A percentile compares a stretch with the other conserved stretches of the same genome.
Conservation (phyloP, 805 yeast species). For the Candida tibetensis region DNA sequence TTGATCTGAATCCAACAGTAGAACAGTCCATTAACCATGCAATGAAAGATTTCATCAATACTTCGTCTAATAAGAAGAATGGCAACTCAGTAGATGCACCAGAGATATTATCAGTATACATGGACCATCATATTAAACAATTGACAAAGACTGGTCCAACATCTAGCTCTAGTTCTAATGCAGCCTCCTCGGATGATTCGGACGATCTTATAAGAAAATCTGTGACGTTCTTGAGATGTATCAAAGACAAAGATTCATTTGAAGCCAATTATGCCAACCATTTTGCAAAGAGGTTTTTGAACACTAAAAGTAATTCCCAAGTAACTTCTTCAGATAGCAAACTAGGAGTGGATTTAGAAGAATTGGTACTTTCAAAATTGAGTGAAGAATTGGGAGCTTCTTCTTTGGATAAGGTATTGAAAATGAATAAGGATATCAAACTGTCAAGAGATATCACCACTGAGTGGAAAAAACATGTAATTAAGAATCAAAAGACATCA, state of each 20-base stretch:
- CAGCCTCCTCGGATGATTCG: slow-evolving; percentile 14
- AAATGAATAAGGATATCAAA: slow-evolving; percentile 81
- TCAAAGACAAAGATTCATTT: slow-evolving; percentile 81
- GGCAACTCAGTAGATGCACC: slow-evolving; percentile 29
- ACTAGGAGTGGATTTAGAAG: slow-evolving; percentile 61
- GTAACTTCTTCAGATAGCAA: slow-evolving; percentile 28
- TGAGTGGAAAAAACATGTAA: slow-evolving; percentile 33
- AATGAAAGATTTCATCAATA: slow-evolving; percentile 59
- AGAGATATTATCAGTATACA: slow-evolving; percentile 38
- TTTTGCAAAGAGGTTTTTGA: slow-evolving; percentile 70
- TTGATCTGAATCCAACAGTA: slow-evolving; percentile 47
- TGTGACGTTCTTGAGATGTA: slow-evolving; percentile 59
- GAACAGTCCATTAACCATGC: slow-evolving; percentile 58
- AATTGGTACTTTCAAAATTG: slow-evolving; percentile 60
- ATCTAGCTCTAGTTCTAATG: slow-evolving; percentile 9
- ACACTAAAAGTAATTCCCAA: slow-evolving; percentile 27
- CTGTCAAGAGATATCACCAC: slow-evolving; percentile 37
- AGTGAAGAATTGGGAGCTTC: slow-evolving; percentile 77
- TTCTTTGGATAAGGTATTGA: slow-evolving; percentile 75
- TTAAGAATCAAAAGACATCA: slow-evolving; percentile 8
- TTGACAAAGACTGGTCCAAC: slow-evolving; percentile 20
- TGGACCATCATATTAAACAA: slow-evolving; percentile 41
- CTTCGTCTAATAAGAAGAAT: slow-evolving; percentile 50
- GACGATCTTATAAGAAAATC: slow-evolving; percentile 51
- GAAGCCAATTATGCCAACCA: slow-evolving; percentile 83